Evolutionary conservation across 768 basidiomycete genomes (phyloP).

Genomic region (Psilocybe sp.): DNA sequence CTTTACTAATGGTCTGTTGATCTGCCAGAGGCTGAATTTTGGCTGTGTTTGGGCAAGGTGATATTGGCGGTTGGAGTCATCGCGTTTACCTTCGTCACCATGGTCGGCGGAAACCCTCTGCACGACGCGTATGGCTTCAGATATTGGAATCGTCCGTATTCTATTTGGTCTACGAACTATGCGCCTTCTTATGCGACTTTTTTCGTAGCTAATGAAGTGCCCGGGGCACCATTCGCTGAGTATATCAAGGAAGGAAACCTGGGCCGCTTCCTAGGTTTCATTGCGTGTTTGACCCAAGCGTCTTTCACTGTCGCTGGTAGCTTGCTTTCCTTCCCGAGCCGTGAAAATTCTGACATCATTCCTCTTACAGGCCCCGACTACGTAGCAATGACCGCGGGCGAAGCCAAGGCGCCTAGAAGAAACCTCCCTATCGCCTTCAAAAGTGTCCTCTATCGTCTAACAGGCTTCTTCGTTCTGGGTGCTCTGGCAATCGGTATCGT

Average conservation of each 20-base stretch:
- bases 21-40: constrained; percentile 49
- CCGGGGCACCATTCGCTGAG: constrained; percentile 55
- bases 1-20: not conserved
- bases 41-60: constrained; percentile 51
- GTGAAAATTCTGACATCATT: not conserved
- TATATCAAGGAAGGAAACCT: constrained; percentile 48
- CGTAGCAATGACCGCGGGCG: constrained; percentile 63
- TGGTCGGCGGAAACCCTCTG: constrained; percentile 59
- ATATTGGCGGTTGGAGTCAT: constrained; percentile 46
- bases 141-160: constrained; percentile 44
- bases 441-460: constrained; percentile 76
- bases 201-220: constrained; percentile 36
- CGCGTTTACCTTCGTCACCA: constrained; percentile 53
- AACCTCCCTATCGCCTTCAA: constrained; percentile 72
- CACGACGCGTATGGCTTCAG: constrained; percentile 54
- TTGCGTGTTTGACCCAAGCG: constrained; percentile 60
- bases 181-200: too few species aligned
- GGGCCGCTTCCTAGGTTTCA: constrained; percentile 62
- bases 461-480: constrained; percentile 75
- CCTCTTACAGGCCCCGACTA: constrained; percentile 41
- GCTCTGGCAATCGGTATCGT: constrained; percentile 73
- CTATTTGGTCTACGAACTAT: not conserved
- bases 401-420: constrained; percentile 66
- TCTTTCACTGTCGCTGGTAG: constrained; percentile 57
- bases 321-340: not conserved